phyloP scores from a whole-genome alignment of 768 basidiomycete species.

The Naganishia onofrii region DNA sequence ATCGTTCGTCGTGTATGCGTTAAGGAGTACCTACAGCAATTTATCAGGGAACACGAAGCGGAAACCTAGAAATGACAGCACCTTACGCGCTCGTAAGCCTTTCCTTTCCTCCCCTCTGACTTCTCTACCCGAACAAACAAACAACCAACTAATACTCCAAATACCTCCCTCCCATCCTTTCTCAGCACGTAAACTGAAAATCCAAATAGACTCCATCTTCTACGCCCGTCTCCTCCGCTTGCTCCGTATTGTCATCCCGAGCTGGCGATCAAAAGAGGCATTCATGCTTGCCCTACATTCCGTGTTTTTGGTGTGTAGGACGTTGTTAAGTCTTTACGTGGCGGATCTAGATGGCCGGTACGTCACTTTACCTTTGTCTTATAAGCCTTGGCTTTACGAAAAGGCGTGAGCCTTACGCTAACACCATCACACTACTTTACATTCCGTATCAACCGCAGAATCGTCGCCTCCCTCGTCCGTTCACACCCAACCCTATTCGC shows the following conservation, averaged over 20 bases:
- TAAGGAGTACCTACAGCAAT: slow-evolving; percentile 21
- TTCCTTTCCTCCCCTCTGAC: not conserved
- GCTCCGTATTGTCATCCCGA: slow-evolving; percentile 82
- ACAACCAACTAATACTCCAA: not conserved
- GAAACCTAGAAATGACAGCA: not conserved
- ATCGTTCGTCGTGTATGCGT: slow-evolving; percentile 19
- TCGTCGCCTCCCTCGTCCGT: slow-evolving; percentile 90
- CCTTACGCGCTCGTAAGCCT: not conserved
- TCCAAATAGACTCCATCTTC: slow-evolving; percentile 74
- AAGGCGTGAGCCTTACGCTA: no score
- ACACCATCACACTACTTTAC: no score
- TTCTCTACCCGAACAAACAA: not conserved
- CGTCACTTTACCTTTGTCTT: no score
- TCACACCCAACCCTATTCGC: slow-evolving; percentile 76
- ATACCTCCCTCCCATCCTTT: not conserved
- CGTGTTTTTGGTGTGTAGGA: slow-evolving; percentile 79
- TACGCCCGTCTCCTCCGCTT: slow-evolving; percentile 74
- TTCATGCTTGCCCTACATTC: slow-evolving; percentile 83
- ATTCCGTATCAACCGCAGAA: no score
- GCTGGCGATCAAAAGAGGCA: slow-evolving; percentile 79
- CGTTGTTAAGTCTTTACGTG: slow-evolving; percentile 88
- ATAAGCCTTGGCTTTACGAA: no score
- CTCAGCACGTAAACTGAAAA: slow-evolving; percentile 56
- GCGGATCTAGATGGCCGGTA: slow-evolving; percentile 81
- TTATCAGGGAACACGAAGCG: not conserved